phyloP scores from a whole-genome alignment of 306 rosid genomes.

The Fragaria iinumae region DNA sequence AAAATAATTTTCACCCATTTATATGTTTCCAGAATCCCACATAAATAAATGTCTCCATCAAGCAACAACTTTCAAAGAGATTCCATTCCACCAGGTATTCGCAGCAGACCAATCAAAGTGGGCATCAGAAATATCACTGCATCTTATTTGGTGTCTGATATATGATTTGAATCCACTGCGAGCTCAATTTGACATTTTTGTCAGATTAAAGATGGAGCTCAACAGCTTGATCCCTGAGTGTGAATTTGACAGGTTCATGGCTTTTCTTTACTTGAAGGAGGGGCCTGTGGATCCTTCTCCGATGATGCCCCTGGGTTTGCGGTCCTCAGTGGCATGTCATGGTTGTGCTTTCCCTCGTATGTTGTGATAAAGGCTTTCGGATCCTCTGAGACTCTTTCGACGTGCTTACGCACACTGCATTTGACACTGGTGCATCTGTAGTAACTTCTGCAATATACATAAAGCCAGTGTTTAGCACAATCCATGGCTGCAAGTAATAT shows the following conservation, averaged over 20 bases:
- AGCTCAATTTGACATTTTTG: background rate
- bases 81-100: conserved; percentile 10
- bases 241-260: background rate
- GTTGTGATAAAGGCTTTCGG: conserved; percentile 85
- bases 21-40: background rate
- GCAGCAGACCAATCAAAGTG: conserved; percentile 15
- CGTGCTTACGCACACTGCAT: conserved; percentile 84
- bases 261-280: conserved; percentile 18
- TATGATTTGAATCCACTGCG: background rate
- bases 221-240: background rate
- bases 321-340: conserved; percentile 67
- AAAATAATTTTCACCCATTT: conserved; percentile 14
- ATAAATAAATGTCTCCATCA: conserved; percentile 5
- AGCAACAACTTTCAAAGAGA: conserved; percentile 4
- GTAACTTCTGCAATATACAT: conserved; percentile 67
- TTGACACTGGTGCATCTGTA: conserved; percentile 79
- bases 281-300: conserved; percentile 45
- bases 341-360: conserved; percentile 95
- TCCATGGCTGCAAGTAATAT: background rate
- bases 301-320: conserved; percentile 48
- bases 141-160: conserved; percentile 6
- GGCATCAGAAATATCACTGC: conserved; percentile 14
- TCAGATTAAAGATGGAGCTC: conserved; percentile 1
- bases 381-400: conserved; percentile 87
- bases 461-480: background rate